Percentiles rank a stretch among this genome's conserved stretches.
These are phyloP conservation scores for Monotropa hypopitys DNA, from an alignment of 179 eudicot genomes.

Conservation along the genomic window DNA sequence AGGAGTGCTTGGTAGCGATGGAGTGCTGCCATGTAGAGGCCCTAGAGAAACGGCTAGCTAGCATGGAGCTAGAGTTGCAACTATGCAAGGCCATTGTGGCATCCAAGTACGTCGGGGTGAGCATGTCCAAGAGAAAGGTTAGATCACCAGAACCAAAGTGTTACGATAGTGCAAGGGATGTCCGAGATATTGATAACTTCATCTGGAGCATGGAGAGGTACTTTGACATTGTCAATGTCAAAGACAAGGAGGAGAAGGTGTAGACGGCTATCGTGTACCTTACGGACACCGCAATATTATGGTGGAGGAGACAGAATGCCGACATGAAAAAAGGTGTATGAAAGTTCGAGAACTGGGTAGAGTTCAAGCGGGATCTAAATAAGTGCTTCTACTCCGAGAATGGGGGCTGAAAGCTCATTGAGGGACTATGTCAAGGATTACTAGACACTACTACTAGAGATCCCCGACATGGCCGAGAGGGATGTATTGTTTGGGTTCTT, in stretches of 20 bases:
- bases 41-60: too few species aligned
- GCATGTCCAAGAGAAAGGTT: too few species aligned
- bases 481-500: neutral
- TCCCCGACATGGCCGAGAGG: neutral
- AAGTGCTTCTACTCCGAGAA: neutral
- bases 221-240: neutral
- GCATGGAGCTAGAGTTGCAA: too few species aligned
- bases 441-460: neutral
- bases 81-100: too few species aligned
- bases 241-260: neutral
- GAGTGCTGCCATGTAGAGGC: too few species aligned
- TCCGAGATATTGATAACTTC: neutral
- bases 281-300: neutral
- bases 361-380: neutral
- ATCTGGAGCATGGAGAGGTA: neutral
- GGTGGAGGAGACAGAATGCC: neutral
- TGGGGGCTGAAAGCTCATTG: neutral
- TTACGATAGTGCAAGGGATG: neutral
- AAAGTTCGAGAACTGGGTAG: neutral
- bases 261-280: neutral
- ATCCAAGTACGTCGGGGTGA: too few species aligned
- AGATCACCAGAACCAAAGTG: neutral
- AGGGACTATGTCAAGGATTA: too few species aligned
- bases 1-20: too few species aligned
- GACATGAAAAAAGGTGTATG: neutral